phyloP scores from a whole-genome alignment of 768 basidiomycete species.

The Macrolepiota dolichaula region DNA sequence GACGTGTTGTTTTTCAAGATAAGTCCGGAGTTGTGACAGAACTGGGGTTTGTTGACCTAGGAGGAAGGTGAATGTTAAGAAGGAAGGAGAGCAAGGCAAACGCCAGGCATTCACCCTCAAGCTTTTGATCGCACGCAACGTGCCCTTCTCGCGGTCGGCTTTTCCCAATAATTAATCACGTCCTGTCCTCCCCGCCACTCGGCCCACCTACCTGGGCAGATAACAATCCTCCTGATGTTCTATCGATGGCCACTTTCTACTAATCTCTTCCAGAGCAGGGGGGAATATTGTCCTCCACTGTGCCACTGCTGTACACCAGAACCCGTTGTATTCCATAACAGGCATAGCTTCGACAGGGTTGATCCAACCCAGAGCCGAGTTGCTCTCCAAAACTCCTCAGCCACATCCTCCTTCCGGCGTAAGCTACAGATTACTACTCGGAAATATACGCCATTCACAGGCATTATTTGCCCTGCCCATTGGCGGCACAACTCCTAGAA shows the following conservation, averaged over 20 bases:
- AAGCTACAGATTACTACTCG: background rate
- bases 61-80: slow-evolving; percentile 39
- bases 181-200: slow-evolving; percentile 12
- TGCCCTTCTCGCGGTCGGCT: slow-evolving; percentile 58
- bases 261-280: background rate
- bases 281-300: background rate
- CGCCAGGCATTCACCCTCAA: slow-evolving; percentile 52
- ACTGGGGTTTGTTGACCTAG: slow-evolving; percentile 26
- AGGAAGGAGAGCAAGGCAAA: slow-evolving; percentile 54
- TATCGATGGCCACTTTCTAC: slow-evolving; percentile 9
- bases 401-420: background rate
- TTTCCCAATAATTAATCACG: slow-evolving; percentile 38
- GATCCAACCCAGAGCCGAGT: slow-evolving; percentile 26
- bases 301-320: background rate
- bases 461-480: background rate
- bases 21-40: slow-evolving; percentile 22
- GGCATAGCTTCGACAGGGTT: slow-evolving; percentile 15
- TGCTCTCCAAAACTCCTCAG: background rate
- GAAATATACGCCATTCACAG: background rate
- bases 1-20: slow-evolving; percentile 28
- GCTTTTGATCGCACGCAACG: slow-evolving; percentile 78
- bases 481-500: background rate
- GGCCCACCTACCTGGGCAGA: background rate
- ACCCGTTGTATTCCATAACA: slow-evolving; percentile 5
- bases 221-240: slow-evolving; percentile 2